These are phyloP conservation scores for Urochloa ruziziensis DNA, from an alignment of 176 grass and related monocot species.

Conservation along the genomic window DNA sequence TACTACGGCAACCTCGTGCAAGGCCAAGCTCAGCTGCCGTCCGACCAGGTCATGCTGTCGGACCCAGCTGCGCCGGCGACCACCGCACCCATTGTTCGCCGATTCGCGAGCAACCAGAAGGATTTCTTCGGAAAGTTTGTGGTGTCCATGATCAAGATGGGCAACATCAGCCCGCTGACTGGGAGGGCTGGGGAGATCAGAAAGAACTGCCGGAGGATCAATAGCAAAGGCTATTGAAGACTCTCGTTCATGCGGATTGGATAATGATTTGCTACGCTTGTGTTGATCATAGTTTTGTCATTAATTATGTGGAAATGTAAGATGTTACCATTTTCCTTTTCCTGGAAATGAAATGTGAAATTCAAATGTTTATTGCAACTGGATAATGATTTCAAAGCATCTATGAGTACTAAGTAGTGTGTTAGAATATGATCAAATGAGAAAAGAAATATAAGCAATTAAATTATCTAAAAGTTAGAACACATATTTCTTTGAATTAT, in stretches of 20 bases:
- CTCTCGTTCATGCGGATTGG: neutral
- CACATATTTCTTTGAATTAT: too few species aligned
- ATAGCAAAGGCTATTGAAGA: slow-evolving; percentile 18
- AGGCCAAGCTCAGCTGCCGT: slow-evolving; percentile 21
- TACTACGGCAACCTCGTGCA: slow-evolving; percentile 45
- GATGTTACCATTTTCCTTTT: neutral
- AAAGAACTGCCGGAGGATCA: slow-evolving; percentile 39
- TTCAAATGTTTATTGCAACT: too few species aligned
- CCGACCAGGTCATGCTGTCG: slow-evolving; percentile 45
- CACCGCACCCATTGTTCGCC: slow-evolving; percentile 18
- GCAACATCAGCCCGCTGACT: slow-evolving; percentile 45
- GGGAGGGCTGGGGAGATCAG: slow-evolving; percentile 48
- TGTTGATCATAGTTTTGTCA: neutral
- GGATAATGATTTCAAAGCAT: too few species aligned
- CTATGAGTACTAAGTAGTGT: too few species aligned
- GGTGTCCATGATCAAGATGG: slow-evolving; percentile 58
- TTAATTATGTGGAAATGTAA: neutral
- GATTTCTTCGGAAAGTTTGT: slow-evolving; percentile 47
- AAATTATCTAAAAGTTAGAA: too few species aligned
- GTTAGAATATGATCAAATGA: too few species aligned
- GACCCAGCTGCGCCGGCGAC: neutral
- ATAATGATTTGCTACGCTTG: neutral
- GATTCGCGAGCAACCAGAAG: slow-evolving; percentile 27
- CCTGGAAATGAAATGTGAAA: too few species aligned
- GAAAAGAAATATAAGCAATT: too few species aligned